Conservation (phyloP, 1,284 basidiomycete genomes). For the Rhodotorula sp. region DNA sequence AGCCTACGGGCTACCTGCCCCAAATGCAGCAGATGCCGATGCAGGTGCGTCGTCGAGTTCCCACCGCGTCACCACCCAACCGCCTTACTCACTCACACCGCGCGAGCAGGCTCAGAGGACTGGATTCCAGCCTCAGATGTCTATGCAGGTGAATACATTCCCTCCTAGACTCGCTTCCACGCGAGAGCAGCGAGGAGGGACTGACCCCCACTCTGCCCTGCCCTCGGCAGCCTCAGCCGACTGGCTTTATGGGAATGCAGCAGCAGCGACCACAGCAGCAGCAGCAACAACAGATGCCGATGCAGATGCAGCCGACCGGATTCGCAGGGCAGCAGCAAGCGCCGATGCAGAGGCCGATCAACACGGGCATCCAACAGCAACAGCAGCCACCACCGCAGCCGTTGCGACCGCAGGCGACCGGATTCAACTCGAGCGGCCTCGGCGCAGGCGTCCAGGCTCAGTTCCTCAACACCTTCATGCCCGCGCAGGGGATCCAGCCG, state of each 20-base stretch:
- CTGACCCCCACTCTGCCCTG: no score
- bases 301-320: constrained; percentile 40
- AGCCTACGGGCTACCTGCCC: constrained; percentile 55
- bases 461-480: constrained; percentile 65
- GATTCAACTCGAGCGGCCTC: constrained; percentile 53
- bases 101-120: constrained; percentile 25
- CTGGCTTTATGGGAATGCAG: constrained; percentile 48
- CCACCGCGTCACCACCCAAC: constrained; percentile 17
- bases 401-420: constrained; percentile 66
- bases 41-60: constrained; percentile 27
- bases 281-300: constrained; percentile 45
- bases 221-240: constrained; percentile 38
- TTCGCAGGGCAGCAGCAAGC: constrained; percentile 30
- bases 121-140: constrained; percentile 24
- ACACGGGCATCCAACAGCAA: constrained; percentile 45
- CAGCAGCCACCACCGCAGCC: constrained; percentile 63
- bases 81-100: no score
- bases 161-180: no score
- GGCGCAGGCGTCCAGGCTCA: constrained; percentile 72
- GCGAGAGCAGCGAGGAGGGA: no score
- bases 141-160: constrained; percentile 12
- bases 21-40: constrained; percentile 42
- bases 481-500: constrained; percentile 19
- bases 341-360: constrained; percentile 32
- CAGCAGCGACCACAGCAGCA: neutral